Conservation (phyloP, 768 basidiomycete genomes). For the Tremella mesenterica region DNA sequence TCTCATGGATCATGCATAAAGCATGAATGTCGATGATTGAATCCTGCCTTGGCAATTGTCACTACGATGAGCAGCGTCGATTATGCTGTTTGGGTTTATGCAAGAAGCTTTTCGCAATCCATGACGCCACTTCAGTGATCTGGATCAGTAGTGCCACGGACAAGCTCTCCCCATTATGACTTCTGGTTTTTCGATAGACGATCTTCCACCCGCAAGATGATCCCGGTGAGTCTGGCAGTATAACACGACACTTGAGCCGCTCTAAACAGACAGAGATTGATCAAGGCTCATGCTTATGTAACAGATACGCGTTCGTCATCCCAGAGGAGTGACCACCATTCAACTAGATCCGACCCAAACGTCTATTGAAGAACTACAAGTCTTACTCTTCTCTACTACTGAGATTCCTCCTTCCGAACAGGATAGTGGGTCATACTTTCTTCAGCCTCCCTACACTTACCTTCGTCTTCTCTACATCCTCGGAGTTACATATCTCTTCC, state of each 20-base stretch:
- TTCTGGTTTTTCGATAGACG: too few relatives aligned
- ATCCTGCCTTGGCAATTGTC: too few relatives aligned
- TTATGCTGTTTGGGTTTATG: too few relatives aligned
- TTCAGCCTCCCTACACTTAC: not conserved
- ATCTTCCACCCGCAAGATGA: too few relatives aligned
- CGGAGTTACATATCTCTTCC: not conserved
- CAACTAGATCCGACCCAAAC: constrained; percentile 54
- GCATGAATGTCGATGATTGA: too few relatives aligned
- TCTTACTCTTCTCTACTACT: constrained; percentile 58
- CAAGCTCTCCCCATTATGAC: not conserved
- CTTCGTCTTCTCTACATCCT: not conserved
- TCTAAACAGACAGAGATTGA: constrained; percentile 4
- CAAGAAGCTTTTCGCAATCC: too few relatives aligned
- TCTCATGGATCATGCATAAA: too few relatives aligned
- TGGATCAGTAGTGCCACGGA: too few relatives aligned
- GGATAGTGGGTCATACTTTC: constrained; percentile 51
- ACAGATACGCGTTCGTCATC: constrained; percentile 67
- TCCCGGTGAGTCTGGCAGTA: too few relatives aligned
- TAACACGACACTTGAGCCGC: too few relatives aligned
- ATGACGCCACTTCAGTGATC: too few relatives aligned
- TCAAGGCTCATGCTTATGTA: not conserved
- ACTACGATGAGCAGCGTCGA: too few relatives aligned
- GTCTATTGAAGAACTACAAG: constrained; percentile 69
- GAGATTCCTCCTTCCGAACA: constrained; percentile 69
- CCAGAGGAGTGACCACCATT: constrained; percentile 71